phyloP scores from a whole-genome alignment of 495 filamentous ascomycete genomes.

The Neurospora tetrasperma region DNA sequence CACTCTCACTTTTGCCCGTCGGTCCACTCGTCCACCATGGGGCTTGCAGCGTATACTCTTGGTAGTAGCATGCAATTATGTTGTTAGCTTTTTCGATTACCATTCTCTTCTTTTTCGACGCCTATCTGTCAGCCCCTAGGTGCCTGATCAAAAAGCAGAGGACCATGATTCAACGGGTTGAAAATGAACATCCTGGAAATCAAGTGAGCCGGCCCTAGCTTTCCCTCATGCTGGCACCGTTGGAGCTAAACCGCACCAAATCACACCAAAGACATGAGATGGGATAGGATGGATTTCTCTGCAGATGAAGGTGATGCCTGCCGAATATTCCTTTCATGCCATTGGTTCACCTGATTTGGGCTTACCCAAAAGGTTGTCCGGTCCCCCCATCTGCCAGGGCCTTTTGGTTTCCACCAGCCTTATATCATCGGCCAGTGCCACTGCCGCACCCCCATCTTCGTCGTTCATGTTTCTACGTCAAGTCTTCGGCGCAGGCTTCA shows the following conservation, averaged over 20 bases:
- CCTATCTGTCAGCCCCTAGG: neutral
- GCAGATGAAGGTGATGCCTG: conserved; percentile 6
- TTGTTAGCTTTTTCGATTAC: too few species aligned
- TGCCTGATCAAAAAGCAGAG: neutral
- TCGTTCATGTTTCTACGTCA: conserved; percentile 5
- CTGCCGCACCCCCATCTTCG: conserved; percentile 3
- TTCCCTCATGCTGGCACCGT: neutral
- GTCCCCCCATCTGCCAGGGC: neutral
- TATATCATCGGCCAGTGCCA: conserved; percentile 22
- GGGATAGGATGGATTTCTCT: neutral
- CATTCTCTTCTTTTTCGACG: neutral
- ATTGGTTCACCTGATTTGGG: conserved; percentile 13
- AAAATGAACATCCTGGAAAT: neutral
- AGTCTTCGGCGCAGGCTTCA: conserved; percentile 10
- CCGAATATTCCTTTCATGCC: conserved; percentile 6
- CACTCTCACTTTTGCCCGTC: neutral
- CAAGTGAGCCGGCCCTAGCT: neutral
- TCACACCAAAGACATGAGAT: neutral
- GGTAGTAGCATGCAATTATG: neutral
- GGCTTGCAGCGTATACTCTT: neutral
- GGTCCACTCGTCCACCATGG: neutral
- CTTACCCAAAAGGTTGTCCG: neutral
- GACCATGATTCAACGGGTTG: neutral
- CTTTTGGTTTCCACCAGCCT: conserved; percentile 6
- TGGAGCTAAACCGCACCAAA: neutral